Evolutionary conservation across 768 basidiomycete genomes (phyloP).

Genomic region (Cantharellus anzutake): DNA sequence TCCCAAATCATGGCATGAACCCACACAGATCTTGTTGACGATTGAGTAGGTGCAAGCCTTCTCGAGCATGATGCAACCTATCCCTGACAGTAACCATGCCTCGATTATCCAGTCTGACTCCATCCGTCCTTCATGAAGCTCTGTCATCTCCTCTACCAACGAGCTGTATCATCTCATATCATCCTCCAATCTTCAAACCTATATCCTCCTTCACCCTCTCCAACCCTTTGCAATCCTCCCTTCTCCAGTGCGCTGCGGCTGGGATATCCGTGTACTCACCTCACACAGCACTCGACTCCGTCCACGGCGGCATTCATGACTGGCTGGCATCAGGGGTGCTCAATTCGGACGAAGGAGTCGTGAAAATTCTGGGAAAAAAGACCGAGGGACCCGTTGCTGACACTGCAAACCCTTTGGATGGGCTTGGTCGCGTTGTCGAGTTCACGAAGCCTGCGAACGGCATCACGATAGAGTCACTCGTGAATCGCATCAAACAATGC

Average conservation of each 20-base stretch:
- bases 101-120: conserved; percentile 36
- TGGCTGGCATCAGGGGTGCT: conserved; percentile 42
- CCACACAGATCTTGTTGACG: conserved; percentile 20
- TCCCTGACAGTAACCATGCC: conserved; percentile 1
- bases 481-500: conserved; percentile 47
- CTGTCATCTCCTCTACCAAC: conserved; percentile 28
- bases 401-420: too few relatives aligned
- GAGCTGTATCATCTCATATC: conserved; percentile 61
- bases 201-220: conserved; percentile 57
- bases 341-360: conserved; percentile 4
- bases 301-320: conserved; percentile 74
- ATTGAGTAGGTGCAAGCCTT: conserved; percentile 20
- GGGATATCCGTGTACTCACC: conserved; percentile 79
- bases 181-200: conserved; percentile 66
- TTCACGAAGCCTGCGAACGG: conserved; percentile 39
- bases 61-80: not conserved
- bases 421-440: conserved; percentile 49
- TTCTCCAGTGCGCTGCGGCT: conserved; percentile 60
- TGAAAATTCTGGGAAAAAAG: conserved; percentile 8
- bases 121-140: conserved; percentile 51
- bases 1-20: not conserved
- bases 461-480: conserved; percentile 38
- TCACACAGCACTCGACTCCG: conserved; percentile 76
- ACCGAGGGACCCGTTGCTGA: conserved; percentile 17
- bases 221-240: conserved; percentile 58